Evolutionary conservation across 1,139 yeast genomes (phyloP).

Genomic region (Suhomyces maxii): DNA sequence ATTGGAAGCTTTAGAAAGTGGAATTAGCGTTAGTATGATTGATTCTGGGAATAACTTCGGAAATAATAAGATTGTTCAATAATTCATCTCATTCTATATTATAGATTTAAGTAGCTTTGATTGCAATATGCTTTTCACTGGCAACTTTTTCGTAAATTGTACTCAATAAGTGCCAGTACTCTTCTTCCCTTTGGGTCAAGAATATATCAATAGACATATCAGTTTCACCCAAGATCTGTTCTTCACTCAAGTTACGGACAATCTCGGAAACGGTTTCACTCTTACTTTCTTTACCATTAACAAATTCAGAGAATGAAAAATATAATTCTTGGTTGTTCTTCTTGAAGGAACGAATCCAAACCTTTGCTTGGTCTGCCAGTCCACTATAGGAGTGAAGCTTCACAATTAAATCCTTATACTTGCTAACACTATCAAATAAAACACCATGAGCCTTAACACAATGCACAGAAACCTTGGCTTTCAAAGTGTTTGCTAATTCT

Average conservation of each 20-base stretch:
- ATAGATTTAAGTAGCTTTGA: not conserved
- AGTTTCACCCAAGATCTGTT: slow-evolving; percentile 38
- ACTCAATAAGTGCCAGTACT: slow-evolving; percentile 20
- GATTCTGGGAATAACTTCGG: no score
- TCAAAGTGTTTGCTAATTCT: slow-evolving; percentile 47
- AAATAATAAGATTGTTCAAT: no score
- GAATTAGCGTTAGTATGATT: no score
- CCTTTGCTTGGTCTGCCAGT: slow-evolving; percentile 60
- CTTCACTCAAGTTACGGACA: slow-evolving; percentile 19
- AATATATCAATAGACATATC: slow-evolving; percentile 36
- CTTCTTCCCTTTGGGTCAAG: slow-evolving; percentile 15
- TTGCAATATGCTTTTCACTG: not conserved
- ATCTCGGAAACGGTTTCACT: slow-evolving; percentile 25
- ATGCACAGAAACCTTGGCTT: slow-evolving; percentile 70
- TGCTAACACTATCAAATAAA: slow-evolving; percentile 46
- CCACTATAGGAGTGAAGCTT: slow-evolving; percentile 90
- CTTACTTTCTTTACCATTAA: slow-evolving; percentile 46
- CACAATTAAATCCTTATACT: slow-evolving; percentile 32
- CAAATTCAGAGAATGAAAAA: slow-evolving; percentile 63
- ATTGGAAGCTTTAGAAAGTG: no score
- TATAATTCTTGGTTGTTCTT: slow-evolving; percentile 23
- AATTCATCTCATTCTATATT: no score
- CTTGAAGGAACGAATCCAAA: slow-evolving; percentile 47
- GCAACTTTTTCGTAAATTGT: slow-evolving; percentile 17
- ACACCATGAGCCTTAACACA: slow-evolving; percentile 78